Evolutionary conservation across 2,329 filamentous ascomycete species (phyloP), one percentile per base, ranked within the genome.

Genomic region (Beauveria rudraprayagi): DNA sequence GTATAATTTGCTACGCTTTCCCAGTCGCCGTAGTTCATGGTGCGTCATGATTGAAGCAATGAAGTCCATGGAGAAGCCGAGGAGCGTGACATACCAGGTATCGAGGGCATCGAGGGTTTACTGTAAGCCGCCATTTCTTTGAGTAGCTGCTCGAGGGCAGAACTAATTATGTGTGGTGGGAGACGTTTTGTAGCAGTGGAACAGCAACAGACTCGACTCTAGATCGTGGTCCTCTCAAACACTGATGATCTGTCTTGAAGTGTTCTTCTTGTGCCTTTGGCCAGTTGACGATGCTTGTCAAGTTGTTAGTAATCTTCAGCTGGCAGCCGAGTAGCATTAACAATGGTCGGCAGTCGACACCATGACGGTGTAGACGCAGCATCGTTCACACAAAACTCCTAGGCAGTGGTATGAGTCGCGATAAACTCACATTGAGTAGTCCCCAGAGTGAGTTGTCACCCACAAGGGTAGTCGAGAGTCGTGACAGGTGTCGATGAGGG

Each of bases 51-150:
- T 14, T 19, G 14, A 3, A 14, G 19, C 19, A 10, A 17, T 1
- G 16, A 28, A 28, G 24, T 26, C 9, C 14, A 30, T 28, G 24
- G 28, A 17, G 16, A 10, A 14, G 3, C 5, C 14, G 8, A 22
- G 16, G 11, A n/a, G 9, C 17, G 9, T 34, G 24, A 87, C 91
- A 78, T 80, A 95, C 92, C 89, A 77, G 93, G 89, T 78, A 92
- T 83, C 74, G 88, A 88, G 74, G 88, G 81, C 76, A 86, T 81
- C 74, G 89, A 85, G 62, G 85, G 77, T 77, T 95, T 96, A 81
- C 91, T 92, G 76, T 87, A 87, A 75, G 75, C 67, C 52, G 75
- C 74, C 75, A 77, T 77, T 17, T 73, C 60, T 5, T 22, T 24
- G 46, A 28, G 30, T 30, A 17, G 44, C 30, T 22, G 19, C 34